A percentile compares a stretch with the other conserved stretches of the same genome.
Evolutionary conservation across 805 yeast species (phyloP).

Genomic region (Ogataea naganishii): DNA sequence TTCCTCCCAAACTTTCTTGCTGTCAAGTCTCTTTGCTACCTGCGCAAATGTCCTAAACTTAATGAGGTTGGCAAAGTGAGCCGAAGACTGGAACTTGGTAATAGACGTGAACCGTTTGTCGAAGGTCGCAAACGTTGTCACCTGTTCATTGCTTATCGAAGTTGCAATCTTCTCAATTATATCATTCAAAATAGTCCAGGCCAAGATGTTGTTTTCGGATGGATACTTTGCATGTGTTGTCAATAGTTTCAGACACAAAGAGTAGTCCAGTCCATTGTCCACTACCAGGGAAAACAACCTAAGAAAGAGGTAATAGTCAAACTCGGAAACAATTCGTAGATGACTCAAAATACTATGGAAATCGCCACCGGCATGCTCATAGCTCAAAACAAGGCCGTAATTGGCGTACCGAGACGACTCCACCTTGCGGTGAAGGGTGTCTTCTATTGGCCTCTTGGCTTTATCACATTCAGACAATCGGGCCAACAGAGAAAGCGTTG

Average conservation of each 20-base stretch:
- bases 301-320: conserved; percentile 1
- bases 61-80: not conserved
- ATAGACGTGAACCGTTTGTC: conserved; percentile 5
- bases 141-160: conserved; percentile 1
- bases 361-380: too few relatives aligned
- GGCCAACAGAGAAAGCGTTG: too few relatives aligned
- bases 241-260: not conserved
- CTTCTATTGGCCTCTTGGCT: too few relatives aligned
- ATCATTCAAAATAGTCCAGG: conserved; percentile 13
- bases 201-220: conserved; percentile 13
- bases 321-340: too few relatives aligned
- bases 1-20: conserved; percentile 3
- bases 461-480: too few relatives aligned
- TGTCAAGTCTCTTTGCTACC: not conserved
- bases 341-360: too few relatives aligned
- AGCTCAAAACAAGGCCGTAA: too few relatives aligned
- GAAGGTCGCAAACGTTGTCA: conserved; percentile 5
- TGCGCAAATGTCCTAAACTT: not conserved
- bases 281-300: not conserved
- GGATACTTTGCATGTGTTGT: conserved; percentile 7
- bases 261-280: not conserved
- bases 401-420: too few relatives aligned
- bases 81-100: not conserved
- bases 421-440: too few relatives aligned
- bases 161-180: conserved; percentile 5